Conservation (phyloP, 2,329 filamentous ascomycete species). For the Penicillium frequentans region DNA sequence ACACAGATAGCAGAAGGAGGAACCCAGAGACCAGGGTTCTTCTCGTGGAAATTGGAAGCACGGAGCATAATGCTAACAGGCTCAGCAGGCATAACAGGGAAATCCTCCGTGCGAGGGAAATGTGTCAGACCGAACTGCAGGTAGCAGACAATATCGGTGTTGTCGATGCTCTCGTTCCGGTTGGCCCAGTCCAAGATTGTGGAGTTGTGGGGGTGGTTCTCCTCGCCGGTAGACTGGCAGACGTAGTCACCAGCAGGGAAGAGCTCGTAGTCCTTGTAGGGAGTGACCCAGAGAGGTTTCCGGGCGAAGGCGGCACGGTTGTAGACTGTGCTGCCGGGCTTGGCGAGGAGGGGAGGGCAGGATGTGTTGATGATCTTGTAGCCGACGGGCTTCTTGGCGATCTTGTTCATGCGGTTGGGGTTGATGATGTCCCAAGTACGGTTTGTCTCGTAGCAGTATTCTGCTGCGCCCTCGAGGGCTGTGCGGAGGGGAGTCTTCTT, state of each 20-base stretch:
- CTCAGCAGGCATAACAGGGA: conserved; percentile 61
- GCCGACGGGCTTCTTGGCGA: conserved; percentile 25
- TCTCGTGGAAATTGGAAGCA: conserved; percentile 60
- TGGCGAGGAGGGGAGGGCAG: conserved; percentile 43
- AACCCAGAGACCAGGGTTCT: conserved; percentile 61
- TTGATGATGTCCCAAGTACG: conserved; percentile 31
- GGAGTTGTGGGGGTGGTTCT: conserved; percentile 43
- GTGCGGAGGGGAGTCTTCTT: conserved; percentile 43
- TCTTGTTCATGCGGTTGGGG: conserved; percentile 23
- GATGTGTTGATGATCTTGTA: conserved; percentile 31
- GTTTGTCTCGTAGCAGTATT: conserved; percentile 54
- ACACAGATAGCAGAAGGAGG: conserved; percentile 38
- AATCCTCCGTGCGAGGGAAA: conserved; percentile 52
- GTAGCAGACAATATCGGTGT: conserved; percentile 58
- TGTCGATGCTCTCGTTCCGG: conserved; percentile 54
- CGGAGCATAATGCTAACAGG: conserved; percentile 58
- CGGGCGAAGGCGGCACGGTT: conserved; percentile 61
- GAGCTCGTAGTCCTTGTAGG: conserved; percentile 59
- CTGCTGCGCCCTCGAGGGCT: conserved; percentile 48
- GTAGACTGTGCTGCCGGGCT: conserved; percentile 55
- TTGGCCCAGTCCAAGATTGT: conserved; percentile 40
- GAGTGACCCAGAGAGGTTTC: conserved; percentile 59
- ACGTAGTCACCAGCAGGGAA: conserved; percentile 62
- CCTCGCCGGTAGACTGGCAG: conserved; percentile 55
- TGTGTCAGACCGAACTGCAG: conserved; percentile 61